These are phyloP conservation scores for Hericium erinaceus DNA, from an alignment of 768 basidiomycete genomes.

Conservation along the genomic window DNA sequence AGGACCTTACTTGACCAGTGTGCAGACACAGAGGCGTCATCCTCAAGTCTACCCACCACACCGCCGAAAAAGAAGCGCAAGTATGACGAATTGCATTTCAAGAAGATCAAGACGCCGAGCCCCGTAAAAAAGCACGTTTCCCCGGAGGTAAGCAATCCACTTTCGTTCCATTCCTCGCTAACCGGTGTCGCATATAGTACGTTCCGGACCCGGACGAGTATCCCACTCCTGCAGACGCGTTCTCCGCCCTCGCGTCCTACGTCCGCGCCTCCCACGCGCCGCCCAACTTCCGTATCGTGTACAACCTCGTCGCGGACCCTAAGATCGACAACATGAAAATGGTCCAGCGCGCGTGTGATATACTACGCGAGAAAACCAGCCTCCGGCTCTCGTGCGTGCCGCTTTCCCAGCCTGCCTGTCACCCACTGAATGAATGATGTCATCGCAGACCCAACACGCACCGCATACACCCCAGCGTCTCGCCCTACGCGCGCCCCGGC, in stretches of 20 bases:
- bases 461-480: neutral
- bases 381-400: constrained; percentile 1
- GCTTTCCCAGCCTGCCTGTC: neutral
- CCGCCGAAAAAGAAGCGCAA: neutral
- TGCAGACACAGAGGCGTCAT: neutral
- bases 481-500: neutral
- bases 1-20: neutral
- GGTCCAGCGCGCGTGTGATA: neutral
- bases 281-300: neutral
- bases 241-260: neutral
- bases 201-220: neutral
- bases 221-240: neutral
- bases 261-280: neutral
- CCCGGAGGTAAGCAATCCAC: neutral
- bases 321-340: neutral
- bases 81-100: neutral
- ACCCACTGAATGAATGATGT: neutral
- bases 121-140: neutral
- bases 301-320: neutral
- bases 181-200: neutral
- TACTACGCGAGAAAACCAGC: neutral
- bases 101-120: neutral
- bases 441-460: neutral
- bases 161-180: neutral
- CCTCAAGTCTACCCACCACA: neutral